Evolutionary conservation across 139 green algal genomes (phyloP).

Genomic region (Chlorella sp.): DNA sequence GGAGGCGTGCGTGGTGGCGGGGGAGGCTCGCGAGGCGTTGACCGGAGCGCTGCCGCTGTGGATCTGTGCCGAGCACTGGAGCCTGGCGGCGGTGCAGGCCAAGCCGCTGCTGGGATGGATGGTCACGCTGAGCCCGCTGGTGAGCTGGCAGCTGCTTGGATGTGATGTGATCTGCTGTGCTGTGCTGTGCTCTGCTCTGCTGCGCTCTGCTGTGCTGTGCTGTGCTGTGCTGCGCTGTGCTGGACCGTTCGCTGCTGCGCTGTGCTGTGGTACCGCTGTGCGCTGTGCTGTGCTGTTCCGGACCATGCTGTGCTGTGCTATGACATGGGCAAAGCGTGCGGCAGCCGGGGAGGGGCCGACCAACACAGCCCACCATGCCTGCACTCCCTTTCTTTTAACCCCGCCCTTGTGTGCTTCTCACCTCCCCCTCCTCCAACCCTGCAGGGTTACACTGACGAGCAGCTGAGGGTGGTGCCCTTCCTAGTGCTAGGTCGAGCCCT

Average conservation of each 20-base stretch:
- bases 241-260: no score
- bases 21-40: background rate
- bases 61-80: background rate
- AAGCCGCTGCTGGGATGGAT: background rate
- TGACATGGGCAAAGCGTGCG: no score
- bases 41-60: background rate
- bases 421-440: background rate
- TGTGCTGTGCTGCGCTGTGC: background rate
- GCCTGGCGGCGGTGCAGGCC: background rate
- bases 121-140: conserved; percentile 1
- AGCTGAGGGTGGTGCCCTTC: conserved; percentile 1
- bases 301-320: background rate
- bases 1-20: background rate
- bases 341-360: no score
- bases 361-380: background rate
- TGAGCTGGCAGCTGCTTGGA: background rate
- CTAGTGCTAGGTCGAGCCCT: background rate
- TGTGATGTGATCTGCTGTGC: background rate
- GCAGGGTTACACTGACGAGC: conserved; percentile 1
- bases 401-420: no score
- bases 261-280: background rate
- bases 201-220: background rate
- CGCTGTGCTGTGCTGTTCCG: background rate
- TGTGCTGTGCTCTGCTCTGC: background rate
- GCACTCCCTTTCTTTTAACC: background rate